These are phyloP conservation scores for Acidiella bohemica DNA, from an alignment of 495 filamentous ascomycete genomes.

Conservation along the genomic window DNA sequence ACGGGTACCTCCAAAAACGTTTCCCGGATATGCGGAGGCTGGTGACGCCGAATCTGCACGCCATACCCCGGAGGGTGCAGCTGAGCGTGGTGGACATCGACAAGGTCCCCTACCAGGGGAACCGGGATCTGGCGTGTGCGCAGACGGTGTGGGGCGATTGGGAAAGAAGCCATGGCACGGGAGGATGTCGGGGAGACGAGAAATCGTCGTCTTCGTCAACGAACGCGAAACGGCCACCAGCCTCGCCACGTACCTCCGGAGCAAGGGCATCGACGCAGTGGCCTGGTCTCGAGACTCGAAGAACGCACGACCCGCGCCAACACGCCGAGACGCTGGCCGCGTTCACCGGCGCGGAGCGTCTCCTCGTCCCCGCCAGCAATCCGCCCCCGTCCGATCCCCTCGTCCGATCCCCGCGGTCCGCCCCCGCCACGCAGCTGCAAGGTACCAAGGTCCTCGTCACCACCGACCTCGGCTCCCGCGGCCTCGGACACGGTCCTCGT, in stretches of 20 bases:
- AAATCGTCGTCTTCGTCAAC: slow-evolving; percentile 95
- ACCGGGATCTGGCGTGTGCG: slow-evolving; percentile 80
- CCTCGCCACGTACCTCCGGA: slow-evolving; percentile 62
- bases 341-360: slow-evolving; percentile 50
- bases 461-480: slow-evolving; percentile 81
- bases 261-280: slow-evolving; percentile 77
- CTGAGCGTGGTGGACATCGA: slow-evolving; percentile 85
- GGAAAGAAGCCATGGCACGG: slow-evolving; percentile 42
- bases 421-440: background rate
- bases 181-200: slow-evolving; percentile 27
- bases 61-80: slow-evolving; percentile 87
- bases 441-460: slow-evolving; percentile 86
- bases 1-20: slow-evolving; percentile 61
- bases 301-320: slow-evolving; percentile 53
- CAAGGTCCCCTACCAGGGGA: slow-evolving; percentile 77
- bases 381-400: background rate
- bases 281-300: slow-evolving; percentile 74
- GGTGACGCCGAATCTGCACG: slow-evolving; percentile 87
- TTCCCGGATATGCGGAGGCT: slow-evolving; percentile 75
- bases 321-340: slow-evolving; percentile 59
- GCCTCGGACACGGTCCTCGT: slow-evolving; percentile 93
- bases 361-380: background rate
- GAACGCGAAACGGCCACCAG: slow-evolving; percentile 78
- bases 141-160: slow-evolving; percentile 89
- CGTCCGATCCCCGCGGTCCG: background rate